Evolutionary conservation across 192 early-diverging fungal genomes (phyloP).

Genomic region (Backusella luteola): DNA sequence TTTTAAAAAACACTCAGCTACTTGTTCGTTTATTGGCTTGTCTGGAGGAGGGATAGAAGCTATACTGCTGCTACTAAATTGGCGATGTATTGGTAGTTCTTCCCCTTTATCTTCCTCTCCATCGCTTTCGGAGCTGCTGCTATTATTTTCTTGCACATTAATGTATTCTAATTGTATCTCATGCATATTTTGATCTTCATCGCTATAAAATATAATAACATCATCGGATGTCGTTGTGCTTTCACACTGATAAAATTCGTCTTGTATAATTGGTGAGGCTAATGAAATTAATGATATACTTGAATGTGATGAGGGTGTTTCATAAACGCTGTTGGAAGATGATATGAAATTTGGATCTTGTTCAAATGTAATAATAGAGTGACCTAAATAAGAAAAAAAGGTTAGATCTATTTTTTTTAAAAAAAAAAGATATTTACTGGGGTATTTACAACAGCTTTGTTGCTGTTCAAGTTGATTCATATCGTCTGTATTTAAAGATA

Average conservation of each 20-base stretch:
- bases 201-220: not conserved
- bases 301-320: not conserved
- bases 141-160: not conserved
- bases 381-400: not conserved
- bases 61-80: not conserved
- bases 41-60: not conserved
- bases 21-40: not conserved
- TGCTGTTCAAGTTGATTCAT: not conserved
- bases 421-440: not conserved
- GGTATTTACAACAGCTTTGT: not conserved
- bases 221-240: not conserved
- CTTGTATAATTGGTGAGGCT: not conserved
- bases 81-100: not conserved
- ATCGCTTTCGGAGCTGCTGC: not conserved
- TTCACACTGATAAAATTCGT: not conserved
- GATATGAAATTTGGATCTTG: not conserved
- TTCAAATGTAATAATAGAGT: conserved; percentile 3
- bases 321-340: not conserved
- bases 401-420: not conserved
- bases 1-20: not conserved
- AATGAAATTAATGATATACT: not conserved
- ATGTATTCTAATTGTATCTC: not conserved
- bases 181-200: conserved; percentile 9
- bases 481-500: not conserved
- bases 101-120: not conserved